Percentiles rank a stretch among this genome's conserved stretches.
Conservation (phyloP, 2,329 filamentous ascomycete species). For the Pseudogymnoascus destructans region DNA sequence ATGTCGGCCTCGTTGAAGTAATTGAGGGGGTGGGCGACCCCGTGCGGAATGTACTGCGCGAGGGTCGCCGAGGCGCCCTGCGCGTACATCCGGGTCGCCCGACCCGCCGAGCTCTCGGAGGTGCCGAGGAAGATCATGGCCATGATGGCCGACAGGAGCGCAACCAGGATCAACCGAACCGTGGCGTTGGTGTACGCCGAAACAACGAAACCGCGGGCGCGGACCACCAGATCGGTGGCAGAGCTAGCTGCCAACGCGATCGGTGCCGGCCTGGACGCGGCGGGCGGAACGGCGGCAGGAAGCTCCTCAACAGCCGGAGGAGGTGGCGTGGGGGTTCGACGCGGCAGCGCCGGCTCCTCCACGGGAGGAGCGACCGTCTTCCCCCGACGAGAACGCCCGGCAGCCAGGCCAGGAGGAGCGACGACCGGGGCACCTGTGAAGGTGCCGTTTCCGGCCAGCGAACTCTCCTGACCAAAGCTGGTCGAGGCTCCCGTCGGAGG, state of each 20-base stretch:
- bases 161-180: background rate
- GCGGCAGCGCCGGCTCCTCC: constrained; percentile 1
- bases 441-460: background rate
- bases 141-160: background rate
- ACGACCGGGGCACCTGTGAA: background rate
- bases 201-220: background rate
- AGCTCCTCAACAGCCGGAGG: background rate
- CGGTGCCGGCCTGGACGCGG: background rate
- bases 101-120: background rate
- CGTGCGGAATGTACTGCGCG: constrained; percentile 19
- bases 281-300: background rate
- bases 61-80: constrained; percentile 7
- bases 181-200: background rate
- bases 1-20: constrained; percentile 16
- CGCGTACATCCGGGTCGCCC: constrained; percentile 1
- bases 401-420: background rate
- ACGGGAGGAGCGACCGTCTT: background rate
- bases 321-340: background rate
- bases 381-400: background rate
- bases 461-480: constrained; percentile 2
- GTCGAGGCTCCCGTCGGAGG: constrained; percentile 4
- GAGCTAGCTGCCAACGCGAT: constrained; percentile 1
- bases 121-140: background rate
- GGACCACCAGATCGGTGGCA: background rate
- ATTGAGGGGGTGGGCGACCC: constrained; percentile 14